Base-by-base conservation (phyloP, 352 stramenopile genomes). In the Pythium aphanidermatum region DNA sequence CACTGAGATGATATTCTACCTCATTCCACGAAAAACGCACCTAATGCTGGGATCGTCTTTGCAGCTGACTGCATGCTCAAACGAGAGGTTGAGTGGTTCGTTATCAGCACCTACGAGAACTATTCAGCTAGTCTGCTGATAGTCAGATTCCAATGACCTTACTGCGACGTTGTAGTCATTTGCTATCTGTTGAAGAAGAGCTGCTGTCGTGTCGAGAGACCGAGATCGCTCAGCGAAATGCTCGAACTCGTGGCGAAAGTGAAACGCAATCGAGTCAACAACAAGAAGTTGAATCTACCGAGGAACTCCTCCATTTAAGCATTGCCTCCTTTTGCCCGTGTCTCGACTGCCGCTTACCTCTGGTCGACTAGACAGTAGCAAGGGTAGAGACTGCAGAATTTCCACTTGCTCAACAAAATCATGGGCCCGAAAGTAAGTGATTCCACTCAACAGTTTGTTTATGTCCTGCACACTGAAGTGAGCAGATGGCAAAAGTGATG, bases 261-360 rank as follows among this genome's bases (percentile, higher is more conserved):
- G 94, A 70, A 98, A 98, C 12, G 94, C 87, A 16, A 98, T 66
- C 19, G 77, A 96, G 49, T 98, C 94, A n/a, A 98, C 48, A 3
- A 98, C 70, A 8, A 98, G 23, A 13, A 97, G 54, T 37, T 86
- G 84, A 34, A 96, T 81, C 57, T 94, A 52, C 6, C 52, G n/a
- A n/a, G n/a, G n/a, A n/a, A n/a, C n/a, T n/a, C n/a, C n/a, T n/a
- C n/a, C n/a, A n/a, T n/a, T n/a, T n/a, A n/a, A n/a, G n/a, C n/a
- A n/a, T n/a, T n/a, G n/a, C n/a, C n/a, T n/a, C n/a, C n/a, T n/a
- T n/a, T n/a, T n/a, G n/a, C n/a, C n/a, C n/a, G n/a, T n/a, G n/a
- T n/a, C n/a, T n/a, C n/a, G n/a, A n/a, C n/a, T 11, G 25, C 14
- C 4, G 1, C 27, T 27, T 38, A 80, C 74, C 58, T 71, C 56